Percentiles rank a stretch among this genome's conserved stretches.
Conservation (phyloP, 2,329 filamentous ascomycete genomes). For the Alternaria gansuensis region DNA sequence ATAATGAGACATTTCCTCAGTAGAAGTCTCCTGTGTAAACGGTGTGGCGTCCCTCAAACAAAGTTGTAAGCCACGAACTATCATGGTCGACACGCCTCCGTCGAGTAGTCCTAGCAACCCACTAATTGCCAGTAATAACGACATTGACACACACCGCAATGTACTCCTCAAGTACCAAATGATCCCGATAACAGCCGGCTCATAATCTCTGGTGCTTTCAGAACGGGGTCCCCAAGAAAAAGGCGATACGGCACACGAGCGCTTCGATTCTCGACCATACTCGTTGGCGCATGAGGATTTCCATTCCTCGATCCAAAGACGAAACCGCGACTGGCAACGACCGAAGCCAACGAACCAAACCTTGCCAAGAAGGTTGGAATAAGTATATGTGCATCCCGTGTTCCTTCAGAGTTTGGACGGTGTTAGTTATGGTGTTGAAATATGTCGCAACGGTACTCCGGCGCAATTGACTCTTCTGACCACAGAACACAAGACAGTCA, state of each 20-base stretch:
- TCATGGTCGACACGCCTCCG: neutral
- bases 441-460: conserved; percentile 3
- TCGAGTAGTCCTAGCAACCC: neutral
- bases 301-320: neutral
- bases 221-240: neutral
- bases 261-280: neutral
- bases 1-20: neutral
- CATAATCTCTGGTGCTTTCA: neutral
- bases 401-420: neutral
- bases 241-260: neutral
- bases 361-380: neutral
- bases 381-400: neutral
- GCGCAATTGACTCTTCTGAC: neutral
- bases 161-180: neutral
- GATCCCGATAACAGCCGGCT: neutral
- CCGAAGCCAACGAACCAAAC: neutral
- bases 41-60: neutral
- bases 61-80: neutral
- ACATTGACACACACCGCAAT: neutral
- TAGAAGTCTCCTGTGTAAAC: neutral
- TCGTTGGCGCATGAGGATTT: neutral
- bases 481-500: neutral
- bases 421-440: neutral
- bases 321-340: neutral
- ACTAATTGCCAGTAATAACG: neutral